Base-by-base conservation (phyloP, 2,329 filamentous ascomycete genomes). In the Colletotrichum filicis region DNA sequence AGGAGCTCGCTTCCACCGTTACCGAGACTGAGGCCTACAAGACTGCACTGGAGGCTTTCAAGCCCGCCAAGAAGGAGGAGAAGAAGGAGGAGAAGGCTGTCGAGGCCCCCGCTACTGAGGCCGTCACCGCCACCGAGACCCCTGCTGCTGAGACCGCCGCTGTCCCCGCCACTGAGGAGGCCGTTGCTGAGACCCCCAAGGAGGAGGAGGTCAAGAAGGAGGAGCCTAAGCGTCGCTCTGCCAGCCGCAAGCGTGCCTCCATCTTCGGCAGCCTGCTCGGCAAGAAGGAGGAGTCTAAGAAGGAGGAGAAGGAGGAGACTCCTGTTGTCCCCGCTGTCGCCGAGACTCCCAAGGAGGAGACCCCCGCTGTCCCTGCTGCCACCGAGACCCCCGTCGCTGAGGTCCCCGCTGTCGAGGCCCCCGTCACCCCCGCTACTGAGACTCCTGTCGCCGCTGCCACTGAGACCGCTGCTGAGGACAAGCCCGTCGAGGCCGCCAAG, bases 11-110 rank as follows among this genome's bases (percentile, higher is more conserved):
- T 80, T 88, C 93, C 76, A 89, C 89, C 68, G 90, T 98, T 78
- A 90, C 90, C 76, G 91, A 92, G 84, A 92, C 92, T 79, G 95
- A 98, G 84, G 90, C 91, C 73, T 99, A 98, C 92, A 98, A 98
- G 92, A 88, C 90, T 79, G 92, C 94, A 76, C 85, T 97, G 24
- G 93, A 95, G 86, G 92, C 92, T 80, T 85, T 90, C 77, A 90
- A 90, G 84, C 88, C 87, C 49, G 80, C 82, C 75, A 79, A 81
- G 65, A 78, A 80, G 30, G 79, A 78, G 66, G 82, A 84, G 79
- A 86, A 88, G 82, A 83, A 84, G 79, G 86, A 88, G 82, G 82
- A 85, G 77, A 85, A 84, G 80, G 80, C 79, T 70, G 81, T 77
- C 42, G 83, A 84, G 77, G 80, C 82, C 77, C 80, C 82, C 57